Conservation (phyloP, 768 basidiomycete genomes). For the Boletus edulis region DNA sequence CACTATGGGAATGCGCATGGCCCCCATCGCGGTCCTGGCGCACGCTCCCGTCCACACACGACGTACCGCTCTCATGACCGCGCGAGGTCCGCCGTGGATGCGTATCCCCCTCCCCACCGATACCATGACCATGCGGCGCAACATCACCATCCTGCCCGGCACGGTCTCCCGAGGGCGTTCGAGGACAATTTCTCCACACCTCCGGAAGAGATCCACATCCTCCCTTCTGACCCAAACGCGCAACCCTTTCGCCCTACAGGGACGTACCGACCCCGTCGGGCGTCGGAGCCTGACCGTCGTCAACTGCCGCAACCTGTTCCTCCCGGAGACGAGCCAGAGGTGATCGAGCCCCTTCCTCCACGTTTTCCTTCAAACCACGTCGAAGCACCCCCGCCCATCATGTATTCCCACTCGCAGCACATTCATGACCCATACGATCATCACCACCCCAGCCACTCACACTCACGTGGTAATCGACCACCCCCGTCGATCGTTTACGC, state of each 20-base stretch:
- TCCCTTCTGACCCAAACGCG: slow-evolving; percentile 48
- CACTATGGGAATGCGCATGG: slow-evolving; percentile 28
- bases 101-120: slow-evolving; percentile 30
- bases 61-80: slow-evolving; percentile 36
- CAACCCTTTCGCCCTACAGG: slow-evolving; percentile 31
- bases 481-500: slow-evolving; percentile 64
- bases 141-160: slow-evolving; percentile 12
- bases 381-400: slow-evolving; percentile 25
- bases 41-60: slow-evolving; percentile 28
- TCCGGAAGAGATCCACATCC: slow-evolving; percentile 63
- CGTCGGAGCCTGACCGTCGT: slow-evolving; percentile 28
- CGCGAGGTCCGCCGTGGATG: slow-evolving; percentile 36
- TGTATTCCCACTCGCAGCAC: slow-evolving; percentile 42
- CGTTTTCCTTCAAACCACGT: slow-evolving; percentile 24
- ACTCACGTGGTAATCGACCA: slow-evolving; percentile 36
- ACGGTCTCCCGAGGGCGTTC: slow-evolving; percentile 18
- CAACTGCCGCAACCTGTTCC: slow-evolving; percentile 17
- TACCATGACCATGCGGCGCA: slow-evolving; percentile 22
- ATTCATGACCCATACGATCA: slow-evolving; percentile 35
- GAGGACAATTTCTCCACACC: slow-evolving; percentile 25
- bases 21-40: slow-evolving; percentile 17
- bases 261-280: slow-evolving; percentile 30
- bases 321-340: slow-evolving; percentile 29
- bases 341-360: slow-evolving; percentile 33
- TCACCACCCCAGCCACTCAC: slow-evolving; percentile 34